Evolutionary conservation across 495 filamentous ascomycete genomes (phyloP), one percentile per base, ranked within the genome.

Genomic region (Penicillium simplicissimum): DNA sequence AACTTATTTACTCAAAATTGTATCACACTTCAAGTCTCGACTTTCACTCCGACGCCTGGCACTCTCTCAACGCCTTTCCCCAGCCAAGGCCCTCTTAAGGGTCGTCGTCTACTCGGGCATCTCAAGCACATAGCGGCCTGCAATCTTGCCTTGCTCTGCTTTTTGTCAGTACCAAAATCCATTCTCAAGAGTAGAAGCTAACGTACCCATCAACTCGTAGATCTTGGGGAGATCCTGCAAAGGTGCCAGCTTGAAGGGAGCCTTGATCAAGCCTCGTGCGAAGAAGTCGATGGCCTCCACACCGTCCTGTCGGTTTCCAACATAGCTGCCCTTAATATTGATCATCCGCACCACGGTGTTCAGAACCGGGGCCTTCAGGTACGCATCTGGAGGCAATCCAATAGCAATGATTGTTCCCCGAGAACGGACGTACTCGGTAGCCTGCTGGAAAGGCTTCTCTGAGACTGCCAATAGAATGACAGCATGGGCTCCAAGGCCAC

Each of bases 401-500:
- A 97, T 93, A 65, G 88, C 90, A 52, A 97, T 82, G 60, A 96
- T 85, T 23, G 85, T 81, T 35, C 93, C 92, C n/a, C 86, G 84
- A 43, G 89, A 85, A 40, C 93, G 87, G 25, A 93, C 88, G 72
- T 95, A 96, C 72, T 89, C 87, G 47, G 87, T 84, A 11, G 93
- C 93, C 73, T 97, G 92, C 76, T 96, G 90, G 85, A 96, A 97
- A 15, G 93, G 93, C 78, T 88, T 90, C 77, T 96, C 93, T 53
- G 79, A 83, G 31, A 90, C 91, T 51, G 93, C 92, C 9, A 96
- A 82, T 31, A 96, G 74, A 49, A 97, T 80, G 38, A 95, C 93
- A 2, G 90, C 93, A 64, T 96, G 91, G 7, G 93, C 91, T 25
- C 93, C 93, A 4, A 90, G 82, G 14, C 90, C 91, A 25, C 89